Conservation (phyloP, 2,329 filamentous ascomycete species). For the Hypoxylon sp. region DNA sequence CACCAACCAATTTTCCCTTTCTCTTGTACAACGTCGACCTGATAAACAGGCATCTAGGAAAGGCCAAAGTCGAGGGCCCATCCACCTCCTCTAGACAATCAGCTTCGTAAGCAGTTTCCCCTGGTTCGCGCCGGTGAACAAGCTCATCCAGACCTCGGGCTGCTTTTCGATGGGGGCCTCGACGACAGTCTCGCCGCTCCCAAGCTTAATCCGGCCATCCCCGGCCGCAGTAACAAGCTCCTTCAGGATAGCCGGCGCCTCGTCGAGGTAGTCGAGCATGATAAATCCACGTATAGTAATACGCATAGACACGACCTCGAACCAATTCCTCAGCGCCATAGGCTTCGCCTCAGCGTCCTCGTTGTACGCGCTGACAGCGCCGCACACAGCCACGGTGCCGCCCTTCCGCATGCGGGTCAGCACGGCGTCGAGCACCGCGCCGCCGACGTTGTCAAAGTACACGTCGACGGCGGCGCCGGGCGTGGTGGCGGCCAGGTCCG, state of each 20-base stretch:
- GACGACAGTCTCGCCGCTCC: slow-evolving; percentile 39
- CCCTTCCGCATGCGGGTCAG: slow-evolving; percentile 51
- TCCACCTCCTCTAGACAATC: slow-evolving; percentile 17
- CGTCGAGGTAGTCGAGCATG: slow-evolving; percentile 50
- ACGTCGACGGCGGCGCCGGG: slow-evolving; percentile 60
- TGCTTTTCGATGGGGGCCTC: slow-evolving; percentile 42
- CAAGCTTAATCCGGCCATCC: slow-evolving; percentile 38
- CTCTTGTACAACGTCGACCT: no score
- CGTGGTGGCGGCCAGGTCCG: slow-evolving; percentile 56
- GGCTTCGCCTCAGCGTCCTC: slow-evolving; percentile 47
- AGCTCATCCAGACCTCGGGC: slow-evolving; percentile 41
- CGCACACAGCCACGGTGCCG: slow-evolving; percentile 54
- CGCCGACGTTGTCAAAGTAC: slow-evolving; percentile 61
- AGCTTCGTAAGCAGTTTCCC: slow-evolving; percentile 44
- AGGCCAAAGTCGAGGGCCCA: no score
- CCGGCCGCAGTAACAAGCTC: slow-evolving; percentile 40
- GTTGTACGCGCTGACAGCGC: slow-evolving; percentile 54
- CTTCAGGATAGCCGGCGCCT: slow-evolving; percentile 35
- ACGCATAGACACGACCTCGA: slow-evolving; percentile 52
- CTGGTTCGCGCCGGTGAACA: slow-evolving; percentile 41
- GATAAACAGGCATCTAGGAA: no score
- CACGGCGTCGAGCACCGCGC: slow-evolving; percentile 56
- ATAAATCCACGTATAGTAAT: slow-evolving; percentile 55
- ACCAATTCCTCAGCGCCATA: slow-evolving; percentile 51
- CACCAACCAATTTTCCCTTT: no score